Evolutionary conservation across 306 rosid genomes (phyloP), one percentile per base, ranked within the genome.

Genomic region (Vigna mungo): DNA sequence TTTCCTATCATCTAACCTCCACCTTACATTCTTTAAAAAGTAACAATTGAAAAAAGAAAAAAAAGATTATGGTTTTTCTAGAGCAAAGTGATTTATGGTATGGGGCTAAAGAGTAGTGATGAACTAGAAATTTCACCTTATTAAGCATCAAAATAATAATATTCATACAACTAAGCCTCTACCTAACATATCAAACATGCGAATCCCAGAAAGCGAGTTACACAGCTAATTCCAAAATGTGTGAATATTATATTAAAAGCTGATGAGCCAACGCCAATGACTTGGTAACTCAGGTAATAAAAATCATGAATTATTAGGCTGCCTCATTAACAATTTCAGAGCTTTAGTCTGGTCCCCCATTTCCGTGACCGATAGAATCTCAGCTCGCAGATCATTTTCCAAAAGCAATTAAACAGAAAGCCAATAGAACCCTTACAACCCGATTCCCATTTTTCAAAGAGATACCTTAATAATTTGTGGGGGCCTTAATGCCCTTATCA

Each of bases 271-370:
- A 52, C 10, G 47, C 18, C 32, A 55, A 56, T 48, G 46, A 67
- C 46, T 13, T 9, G 7, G 52, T 11, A 46, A 48, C 15, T 63
- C 34, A 3, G n/a, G 55, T n/a, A 44, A 68, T 68, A 75, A 59
- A 59, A 15, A 70, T 2, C 0, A 32, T 2, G 53, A 48, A 59
- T 52, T 9, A 52, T 70, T 51, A 49, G 39, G 49, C 37, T 21
- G 10, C 8, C 46, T 11, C 10, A 6, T 56, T 54, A 41, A 81
- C 62, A 61, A 51, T 39, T 58, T 36, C 3, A 27, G 55, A 53
- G 62, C 75, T 53, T 70, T 47, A 70, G 54, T 23, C 9, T 69
- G 82, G 82, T 76, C 68, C 60, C 73, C 56, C 71, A 55, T 48
- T 72, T 16, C 2, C 63, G 48, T 47, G 56, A 47, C 68, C 66